phyloP scores from a whole-genome alignment of 176 grass and related monocot species.

The Oryza longistaminata region DNA sequence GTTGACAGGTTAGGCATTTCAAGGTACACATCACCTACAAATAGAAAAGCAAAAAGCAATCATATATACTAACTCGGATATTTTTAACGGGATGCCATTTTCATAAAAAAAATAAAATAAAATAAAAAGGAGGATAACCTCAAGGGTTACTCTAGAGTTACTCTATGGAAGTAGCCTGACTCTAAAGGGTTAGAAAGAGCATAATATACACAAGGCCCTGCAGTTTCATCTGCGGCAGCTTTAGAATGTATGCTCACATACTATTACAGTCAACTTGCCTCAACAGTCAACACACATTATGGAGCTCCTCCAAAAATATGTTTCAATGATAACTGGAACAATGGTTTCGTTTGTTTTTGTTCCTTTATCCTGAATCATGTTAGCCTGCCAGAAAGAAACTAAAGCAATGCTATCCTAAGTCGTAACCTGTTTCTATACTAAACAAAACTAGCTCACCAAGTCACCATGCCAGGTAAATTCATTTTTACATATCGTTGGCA shows the following conservation, averaged over 20 bases:
- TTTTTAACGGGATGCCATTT: neutral
- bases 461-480: too few relatives aligned
- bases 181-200: too few relatives aligned
- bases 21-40: neutral
- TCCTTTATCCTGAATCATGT: slow-evolving; percentile 9
- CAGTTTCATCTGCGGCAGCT: neutral
- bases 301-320: slow-evolving; percentile 15
- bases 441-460: neutral
- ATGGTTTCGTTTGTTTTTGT: neutral
- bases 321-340: slow-evolving; percentile 3
- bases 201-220: neutral
- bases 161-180: too few relatives aligned
- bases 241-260: slow-evolving; percentile 6
- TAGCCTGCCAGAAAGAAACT: neutral
- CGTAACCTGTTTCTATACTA: slow-evolving; percentile 19
- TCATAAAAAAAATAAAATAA: neutral
- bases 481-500: too few relatives aligned
- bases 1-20: neutral
- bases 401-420: neutral
- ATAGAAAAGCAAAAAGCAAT: neutral
- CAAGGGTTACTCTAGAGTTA: neutral
- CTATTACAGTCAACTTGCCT: neutral
- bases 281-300: neutral
- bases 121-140: neutral
- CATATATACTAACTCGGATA: neutral